Percentiles rank a stretch among this genome's conserved stretches.
phyloP scores from a whole-genome alignment of 2,329 filamentous ascomycete species.

The Hymenoscyphus linearis region DNA sequence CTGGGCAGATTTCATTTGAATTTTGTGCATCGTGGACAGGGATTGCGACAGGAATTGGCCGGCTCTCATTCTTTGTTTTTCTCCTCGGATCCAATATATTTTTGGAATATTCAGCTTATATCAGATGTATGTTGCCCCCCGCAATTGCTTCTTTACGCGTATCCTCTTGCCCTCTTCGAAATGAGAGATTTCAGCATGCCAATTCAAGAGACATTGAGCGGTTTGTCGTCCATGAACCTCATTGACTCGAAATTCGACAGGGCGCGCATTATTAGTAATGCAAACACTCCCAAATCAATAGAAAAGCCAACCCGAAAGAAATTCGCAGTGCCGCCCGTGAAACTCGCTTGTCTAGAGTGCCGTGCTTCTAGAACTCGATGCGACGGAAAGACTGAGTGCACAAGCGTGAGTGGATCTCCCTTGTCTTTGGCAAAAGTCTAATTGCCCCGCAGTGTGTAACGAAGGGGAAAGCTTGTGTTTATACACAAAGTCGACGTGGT shows the following conservation, averaged over 20 bases:
- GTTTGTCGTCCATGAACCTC: conserved; percentile 3
- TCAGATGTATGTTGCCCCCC: background rate
- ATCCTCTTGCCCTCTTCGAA: background rate
- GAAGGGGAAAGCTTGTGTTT: conserved; percentile 28
- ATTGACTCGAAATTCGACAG: conserved; percentile 2
- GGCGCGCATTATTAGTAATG: conserved; percentile 1
- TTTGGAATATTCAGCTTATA: background rate
- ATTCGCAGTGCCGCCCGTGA: conserved; percentile 39
- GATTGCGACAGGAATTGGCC: background rate
- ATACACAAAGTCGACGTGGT: conserved; percentile 28
- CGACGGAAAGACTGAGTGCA: conserved; percentile 41
- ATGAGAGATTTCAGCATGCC: conserved; percentile 2
- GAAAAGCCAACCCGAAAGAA: conserved; percentile 24
- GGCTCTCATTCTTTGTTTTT: background rate
- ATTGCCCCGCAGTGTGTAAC: conserved; percentile 21
- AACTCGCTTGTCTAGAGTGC: conserved; percentile 45
- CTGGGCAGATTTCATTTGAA: background rate
- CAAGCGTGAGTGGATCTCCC: conserved; percentile 35
- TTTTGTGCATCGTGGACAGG: background rate
- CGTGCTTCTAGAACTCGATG: conserved; percentile 43
- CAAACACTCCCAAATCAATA: background rate
- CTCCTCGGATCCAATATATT: background rate
- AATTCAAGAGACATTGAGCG: background rate
- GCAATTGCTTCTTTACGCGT: background rate
- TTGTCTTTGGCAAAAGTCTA: background rate